Conservation (phyloP, 148 eudicot species). For the Silene conica region DNA sequence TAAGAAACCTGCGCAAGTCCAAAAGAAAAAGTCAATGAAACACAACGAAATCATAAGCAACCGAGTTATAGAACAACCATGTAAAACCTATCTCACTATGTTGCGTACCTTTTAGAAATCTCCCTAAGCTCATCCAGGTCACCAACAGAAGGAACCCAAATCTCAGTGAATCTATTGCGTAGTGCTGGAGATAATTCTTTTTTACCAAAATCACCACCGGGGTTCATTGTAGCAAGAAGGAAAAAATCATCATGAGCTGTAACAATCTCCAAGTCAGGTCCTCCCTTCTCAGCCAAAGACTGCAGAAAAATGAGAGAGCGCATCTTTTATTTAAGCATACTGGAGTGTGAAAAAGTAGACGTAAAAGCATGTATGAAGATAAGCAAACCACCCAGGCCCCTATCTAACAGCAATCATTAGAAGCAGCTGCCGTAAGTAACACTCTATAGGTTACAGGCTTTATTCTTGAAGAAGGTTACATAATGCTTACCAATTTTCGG, state of each 20-base stretch:
- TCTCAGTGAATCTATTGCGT: slow-evolving; percentile 96
- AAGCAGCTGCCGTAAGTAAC: background rate
- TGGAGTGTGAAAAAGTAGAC: slow-evolving; percentile 1
- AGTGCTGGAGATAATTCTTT: slow-evolving; percentile 97
- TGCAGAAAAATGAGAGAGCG: slow-evolving; percentile 22
- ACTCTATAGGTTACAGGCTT: background rate
- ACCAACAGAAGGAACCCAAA: slow-evolving; percentile 89
- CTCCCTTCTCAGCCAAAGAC: slow-evolving; percentile 98
- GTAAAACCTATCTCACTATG: background rate
- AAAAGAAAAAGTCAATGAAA: slow-evolving; percentile 1
- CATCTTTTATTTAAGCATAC: background rate
- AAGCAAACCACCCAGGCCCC: background rate
- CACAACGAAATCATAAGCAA: background rate
- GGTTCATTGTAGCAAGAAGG: slow-evolving; percentile 97
- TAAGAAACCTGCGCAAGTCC: slow-evolving; percentile 46
- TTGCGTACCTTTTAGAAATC: slow-evolving; percentile 67
- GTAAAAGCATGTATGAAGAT: slow-evolving; percentile 1
- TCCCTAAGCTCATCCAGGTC: slow-evolving; percentile 67
- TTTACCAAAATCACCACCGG: slow-evolving; percentile 98
- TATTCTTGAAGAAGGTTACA: slow-evolving; percentile 3
- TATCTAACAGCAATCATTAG: background rate
- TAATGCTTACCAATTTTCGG: slow-evolving; percentile 72
- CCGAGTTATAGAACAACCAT: background rate
- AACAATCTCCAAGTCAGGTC: slow-evolving; percentile 62
- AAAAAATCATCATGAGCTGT: slow-evolving; percentile 80